phyloP scores from a whole-genome alignment of 202 grass and related monocot genomes.

The Bolboschoenoplectus hybrid region DNA sequence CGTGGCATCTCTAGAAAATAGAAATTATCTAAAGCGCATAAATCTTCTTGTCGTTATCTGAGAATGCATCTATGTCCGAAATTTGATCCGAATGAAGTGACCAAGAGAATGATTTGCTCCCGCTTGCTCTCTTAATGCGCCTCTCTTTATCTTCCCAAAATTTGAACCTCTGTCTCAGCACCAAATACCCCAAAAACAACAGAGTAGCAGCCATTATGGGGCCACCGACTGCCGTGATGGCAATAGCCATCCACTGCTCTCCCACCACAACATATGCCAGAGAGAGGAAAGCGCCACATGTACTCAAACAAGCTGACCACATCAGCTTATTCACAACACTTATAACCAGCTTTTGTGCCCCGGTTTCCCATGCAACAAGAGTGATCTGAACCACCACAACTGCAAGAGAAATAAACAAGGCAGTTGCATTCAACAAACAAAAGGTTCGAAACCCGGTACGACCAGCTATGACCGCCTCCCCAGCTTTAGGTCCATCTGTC shows the following conservation, averaged over 20 bases:
- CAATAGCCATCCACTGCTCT: conserved; percentile 87
- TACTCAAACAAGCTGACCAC: conserved; percentile 94
- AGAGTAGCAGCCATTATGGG: conserved; percentile 92
- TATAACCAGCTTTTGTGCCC: conserved; percentile 88
- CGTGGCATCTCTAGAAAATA: neutral
- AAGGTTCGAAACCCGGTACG: conserved; percentile 68
- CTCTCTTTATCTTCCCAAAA: conserved; percentile 79
- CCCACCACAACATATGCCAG: conserved; percentile 95
- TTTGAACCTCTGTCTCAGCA: conserved; percentile 73
- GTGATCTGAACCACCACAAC: conserved; percentile 98
- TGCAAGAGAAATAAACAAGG: conserved; percentile 94
- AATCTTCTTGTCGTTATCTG: conserved; percentile 87
- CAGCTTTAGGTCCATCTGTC: neutral
- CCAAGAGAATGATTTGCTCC: conserved; percentile 98
- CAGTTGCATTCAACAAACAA: conserved; percentile 84
- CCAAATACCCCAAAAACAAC: conserved; percentile 75
- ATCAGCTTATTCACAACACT: conserved; percentile 98
- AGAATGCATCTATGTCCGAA: conserved; percentile 86
- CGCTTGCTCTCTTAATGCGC: conserved; percentile 69
- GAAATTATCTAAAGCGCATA: conserved; percentile 66
- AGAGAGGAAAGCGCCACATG: conserved; percentile 76
- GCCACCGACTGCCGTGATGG: conserved; percentile 72
- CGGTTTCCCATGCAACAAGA: conserved; percentile 94
- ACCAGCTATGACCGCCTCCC: conserved; percentile 60
- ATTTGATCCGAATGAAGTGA: conserved; percentile 62